phyloP scores from a whole-genome alignment of 2,329 filamentous ascomycete genomes.

The Fusarium buharicum region DNA sequence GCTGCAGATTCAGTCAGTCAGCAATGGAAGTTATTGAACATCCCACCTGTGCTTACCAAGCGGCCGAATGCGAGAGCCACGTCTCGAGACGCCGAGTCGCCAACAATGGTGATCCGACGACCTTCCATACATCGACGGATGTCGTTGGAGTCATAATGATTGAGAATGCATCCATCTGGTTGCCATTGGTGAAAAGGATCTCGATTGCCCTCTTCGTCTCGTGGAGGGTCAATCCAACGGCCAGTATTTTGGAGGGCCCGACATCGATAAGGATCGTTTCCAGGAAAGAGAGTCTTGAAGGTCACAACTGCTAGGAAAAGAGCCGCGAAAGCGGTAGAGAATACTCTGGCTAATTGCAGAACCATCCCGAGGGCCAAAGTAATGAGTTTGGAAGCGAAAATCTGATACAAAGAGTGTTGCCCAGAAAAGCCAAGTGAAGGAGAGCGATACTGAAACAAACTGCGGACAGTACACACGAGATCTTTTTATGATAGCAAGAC shows the following conservation, averaged over 20 bases:
- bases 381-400: too few species aligned
- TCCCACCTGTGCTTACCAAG: constrained; percentile 27
- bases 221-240: constrained; percentile 56
- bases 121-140: constrained; percentile 62
- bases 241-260: constrained; percentile 60
- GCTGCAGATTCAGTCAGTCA: constrained; percentile 1
- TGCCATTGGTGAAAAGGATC: constrained; percentile 63
- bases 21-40: fast-evolving
- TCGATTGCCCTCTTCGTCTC: constrained; percentile 39
- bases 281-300: constrained; percentile 13
- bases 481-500: too few species aligned
- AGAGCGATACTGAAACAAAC: too few species aligned
- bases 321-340: background rate
- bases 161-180: constrained; percentile 66
- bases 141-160: constrained; percentile 62
- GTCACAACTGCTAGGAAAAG: background rate
- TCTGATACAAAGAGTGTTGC: too few species aligned
- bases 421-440: too few species aligned
- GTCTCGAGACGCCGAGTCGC: constrained; percentile 68
- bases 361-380: background rate
- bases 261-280: constrained; percentile 63
- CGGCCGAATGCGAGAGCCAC: constrained; percentile 62
- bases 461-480: too few species aligned
- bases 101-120: constrained; percentile 65
- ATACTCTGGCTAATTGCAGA: background rate